Base-by-base conservation (phyloP, 345 rosid species). In the Ricinus communis region DNA sequence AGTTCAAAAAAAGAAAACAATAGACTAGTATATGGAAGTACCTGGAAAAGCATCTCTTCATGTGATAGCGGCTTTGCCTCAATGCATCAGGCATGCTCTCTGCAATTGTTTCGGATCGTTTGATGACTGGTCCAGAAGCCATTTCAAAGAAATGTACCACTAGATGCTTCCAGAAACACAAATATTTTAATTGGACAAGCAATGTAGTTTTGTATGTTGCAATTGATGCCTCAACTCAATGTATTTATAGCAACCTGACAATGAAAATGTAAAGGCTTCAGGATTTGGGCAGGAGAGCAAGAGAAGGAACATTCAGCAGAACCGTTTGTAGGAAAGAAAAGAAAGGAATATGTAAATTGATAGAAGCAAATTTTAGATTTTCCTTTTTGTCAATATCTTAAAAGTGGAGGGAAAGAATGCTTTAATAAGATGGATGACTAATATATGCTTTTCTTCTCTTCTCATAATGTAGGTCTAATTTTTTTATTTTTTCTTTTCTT, bases 21-120 rank as follows among this genome's bases (percentile, higher is more conserved):
- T 4, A 43, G 2, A 55, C 11, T 13, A 36, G 16, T n/a, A 13
- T 16, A 0, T 53, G 16, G 10, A 30, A 13, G 10, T 57, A 93
- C 97, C 90, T 87, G 63, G 92, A 74, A 63, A 95, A 88, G 76
- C 97, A 92, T 82, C 62, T 88, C 82, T 89, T 90, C 92, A 86
- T 89, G 49, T 90, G 84, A 74, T 84, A 89, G 45, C 86, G 84
- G 76, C 96, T 88, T 77, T 90, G 85, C 83, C 65, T 87, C 75
- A 90, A 65, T 11, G 99, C 99, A 64, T 85, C 96, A 8, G 99
- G 97, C 97, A 95, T 89, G 82, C 76, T 82, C 8, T 90, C 96
- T 6, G 91, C 88, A 53, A 95, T 85, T 3, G 97, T 76, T 53
- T 92, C 96, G 0, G 91, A 66, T 3, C 68, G 67, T 45, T 74